A percentile compares a stretch with the other conserved stretches of the same genome.
Evolutionary conservation across 805 yeast genomes (phyloP).

Genomic region (Zygoascus ofunaensis): DNA sequence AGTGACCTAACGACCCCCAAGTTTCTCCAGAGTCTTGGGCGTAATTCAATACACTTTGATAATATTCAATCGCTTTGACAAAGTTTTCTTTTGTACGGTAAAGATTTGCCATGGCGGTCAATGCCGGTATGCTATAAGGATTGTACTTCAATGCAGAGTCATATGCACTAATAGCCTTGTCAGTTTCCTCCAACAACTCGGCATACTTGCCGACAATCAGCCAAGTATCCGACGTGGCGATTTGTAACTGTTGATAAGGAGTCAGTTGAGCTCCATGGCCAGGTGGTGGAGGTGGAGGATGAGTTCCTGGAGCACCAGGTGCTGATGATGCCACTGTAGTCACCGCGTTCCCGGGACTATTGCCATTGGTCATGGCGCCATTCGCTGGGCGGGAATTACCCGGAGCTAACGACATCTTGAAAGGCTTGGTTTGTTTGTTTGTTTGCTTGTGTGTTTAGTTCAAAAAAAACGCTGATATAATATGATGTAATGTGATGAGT

Average conservation of each 20-base stretch:
- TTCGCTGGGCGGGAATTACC: background rate
- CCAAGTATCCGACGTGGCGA: slow-evolving; percentile 55
- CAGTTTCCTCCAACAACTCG: slow-evolving; percentile 79
- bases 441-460: too few species aligned
- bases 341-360: slow-evolving; percentile 2
- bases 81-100: slow-evolving; percentile 85
- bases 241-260: slow-evolving; percentile 23
- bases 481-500: too few species aligned
- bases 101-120: slow-evolving; percentile 78
- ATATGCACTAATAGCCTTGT: slow-evolving; percentile 79
- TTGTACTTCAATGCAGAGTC: slow-evolving; percentile 80
- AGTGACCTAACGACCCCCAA: slow-evolving; percentile 92
- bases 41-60: slow-evolving; percentile 73
- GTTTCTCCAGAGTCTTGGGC: slow-evolving; percentile 89
- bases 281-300: slow-evolving; percentile 2
- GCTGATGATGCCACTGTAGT: slow-evolving; percentile 10
- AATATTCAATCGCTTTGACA: slow-evolving; percentile 88
- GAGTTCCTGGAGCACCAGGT: background rate
- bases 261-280: slow-evolving; percentile 3
- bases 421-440: background rate
- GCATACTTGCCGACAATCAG: slow-evolving; percentile 82
- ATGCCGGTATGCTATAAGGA: slow-evolving; percentile 77
- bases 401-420: background rate
- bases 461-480: too few species aligned
- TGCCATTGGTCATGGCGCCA: slow-evolving; percentile 1